Conservation (phyloP, 2,329 filamentous ascomycete species). For the Clonostachys chloroleuca region DNA sequence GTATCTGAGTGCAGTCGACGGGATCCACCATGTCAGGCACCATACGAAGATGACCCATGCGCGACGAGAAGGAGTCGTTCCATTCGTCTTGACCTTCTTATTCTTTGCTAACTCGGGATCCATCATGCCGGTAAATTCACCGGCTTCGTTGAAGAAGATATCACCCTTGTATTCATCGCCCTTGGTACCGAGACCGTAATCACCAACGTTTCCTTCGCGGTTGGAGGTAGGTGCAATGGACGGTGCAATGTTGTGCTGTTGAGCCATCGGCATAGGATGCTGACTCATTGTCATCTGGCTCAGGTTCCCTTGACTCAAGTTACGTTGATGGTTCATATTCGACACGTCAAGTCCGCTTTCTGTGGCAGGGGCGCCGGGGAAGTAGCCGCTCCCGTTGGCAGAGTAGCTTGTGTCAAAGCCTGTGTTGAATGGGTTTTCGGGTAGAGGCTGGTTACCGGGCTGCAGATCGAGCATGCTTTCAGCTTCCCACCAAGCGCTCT, state of each 20-base stretch:
- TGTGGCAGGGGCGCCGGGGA: constrained; percentile 52
- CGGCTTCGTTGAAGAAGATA: constrained; percentile 69
- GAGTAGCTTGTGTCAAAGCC: constrained; percentile 70
- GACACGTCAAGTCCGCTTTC: constrained; percentile 41
- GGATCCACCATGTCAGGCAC: constrained; percentile 90
- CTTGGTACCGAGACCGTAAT: constrained; percentile 85
- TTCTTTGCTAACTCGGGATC: constrained; percentile 76
- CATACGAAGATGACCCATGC: constrained; percentile 81
- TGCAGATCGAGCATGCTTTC: constrained; percentile 94
- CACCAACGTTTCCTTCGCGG: constrained; percentile 55
- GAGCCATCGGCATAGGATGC: neutral
- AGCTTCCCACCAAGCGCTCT: constrained; percentile 94
- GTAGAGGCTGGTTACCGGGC: constrained; percentile 36
- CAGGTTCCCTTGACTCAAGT: constrained; percentile 49
- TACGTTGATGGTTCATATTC: constrained; percentile 47
- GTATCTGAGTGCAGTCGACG: constrained; percentile 74
- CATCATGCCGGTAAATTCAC: constrained; percentile 62
- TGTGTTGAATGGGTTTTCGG: constrained; percentile 38
- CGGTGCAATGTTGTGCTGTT: constrained; percentile 27
- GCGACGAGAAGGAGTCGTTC: constrained; percentile 60
- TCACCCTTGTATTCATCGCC: constrained; percentile 75
- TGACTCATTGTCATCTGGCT: constrained; percentile 42
- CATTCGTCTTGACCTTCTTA: constrained; percentile 70
- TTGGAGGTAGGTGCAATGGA: constrained; percentile 58
- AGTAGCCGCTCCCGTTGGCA: constrained; percentile 63